These are phyloP conservation scores for Paecilomyces niveus DNA, from an alignment of 2,329 filamentous ascomycete species.

Conservation along the genomic window DNA sequence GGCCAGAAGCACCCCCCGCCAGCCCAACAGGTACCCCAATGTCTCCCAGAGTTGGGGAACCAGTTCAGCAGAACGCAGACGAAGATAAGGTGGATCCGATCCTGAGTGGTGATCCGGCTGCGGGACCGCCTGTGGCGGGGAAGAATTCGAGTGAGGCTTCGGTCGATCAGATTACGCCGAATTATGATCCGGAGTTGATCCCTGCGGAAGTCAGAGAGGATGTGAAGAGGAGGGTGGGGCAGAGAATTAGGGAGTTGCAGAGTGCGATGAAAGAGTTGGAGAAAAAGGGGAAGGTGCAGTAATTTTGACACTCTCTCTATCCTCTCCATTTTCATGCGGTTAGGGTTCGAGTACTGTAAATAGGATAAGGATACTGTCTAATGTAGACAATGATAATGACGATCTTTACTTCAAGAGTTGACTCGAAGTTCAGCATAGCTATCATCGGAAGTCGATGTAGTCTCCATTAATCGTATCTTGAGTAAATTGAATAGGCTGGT, in stretches of 20 bases:
- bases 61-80: conserved; percentile 1
- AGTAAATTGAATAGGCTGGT: background rate
- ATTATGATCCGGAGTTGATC: conserved; percentile 24
- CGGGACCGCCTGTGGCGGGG: conserved; percentile 1
- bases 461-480: background rate
- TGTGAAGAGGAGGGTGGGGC: conserved; percentile 37
- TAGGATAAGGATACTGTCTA: background rate
- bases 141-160: conserved; percentile 6
- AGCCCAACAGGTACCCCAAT: background rate
- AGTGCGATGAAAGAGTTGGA: conserved; percentile 38
- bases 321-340: background rate
- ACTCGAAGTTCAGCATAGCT: no score
- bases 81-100: conserved; percentile 3
- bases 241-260: conserved; percentile 40
- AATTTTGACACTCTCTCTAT: conserved; percentile 1
- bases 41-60: background rate
- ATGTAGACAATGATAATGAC: background rate
- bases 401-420: background rate
- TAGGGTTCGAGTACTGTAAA: background rate
- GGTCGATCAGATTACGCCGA: conserved; percentile 20
- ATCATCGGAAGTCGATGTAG: background rate
- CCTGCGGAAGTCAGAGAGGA: conserved; percentile 29
- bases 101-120: conserved; percentile 2
- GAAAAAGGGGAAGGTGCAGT: conserved; percentile 31
- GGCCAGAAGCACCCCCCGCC: background rate